Evolutionary conservation across 1,284 basidiomycete species (phyloP).

Genomic region (Phellopilus nigrolimitatus): DNA sequence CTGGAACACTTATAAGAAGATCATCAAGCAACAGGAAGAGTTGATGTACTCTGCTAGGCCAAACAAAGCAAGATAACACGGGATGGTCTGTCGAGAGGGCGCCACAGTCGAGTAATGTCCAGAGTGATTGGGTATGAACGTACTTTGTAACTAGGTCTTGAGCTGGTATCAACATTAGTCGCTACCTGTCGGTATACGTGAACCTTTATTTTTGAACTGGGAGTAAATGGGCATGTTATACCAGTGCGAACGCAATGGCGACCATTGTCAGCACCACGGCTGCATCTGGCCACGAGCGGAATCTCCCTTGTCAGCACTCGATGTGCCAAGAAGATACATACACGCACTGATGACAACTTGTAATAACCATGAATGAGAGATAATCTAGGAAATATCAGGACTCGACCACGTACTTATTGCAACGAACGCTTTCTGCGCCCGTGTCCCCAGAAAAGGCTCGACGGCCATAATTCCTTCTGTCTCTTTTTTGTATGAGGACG

Average conservation of each 20-base stretch:
- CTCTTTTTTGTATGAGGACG: too few relatives aligned
- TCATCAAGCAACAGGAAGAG: conserved; percentile 26
- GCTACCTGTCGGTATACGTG: conserved; percentile 42
- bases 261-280: conserved; percentile 44
- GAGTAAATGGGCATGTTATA: conserved; percentile 19
- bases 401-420: conserved; percentile 43
- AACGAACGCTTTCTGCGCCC: conserved; percentile 25
- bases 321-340: background rate
- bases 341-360: conserved; percentile 17
- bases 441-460: conserved; percentile 27
- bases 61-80: conserved; percentile 79
- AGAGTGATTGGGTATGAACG: conserved; percentile 4
- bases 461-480: conserved; percentile 25
- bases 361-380: conserved; percentile 24
- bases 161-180: conserved; percentile 41
- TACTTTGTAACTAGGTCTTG: conserved; percentile 47
- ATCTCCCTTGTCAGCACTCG: background rate
- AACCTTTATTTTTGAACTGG: background rate
- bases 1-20: conserved; percentile 42
- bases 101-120: background rate
- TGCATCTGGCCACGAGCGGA: conserved; percentile 36
- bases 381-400: conserved; percentile 25
- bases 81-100: conserved; percentile 53
- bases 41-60: conserved; percentile 66
- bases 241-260: conserved; percentile 35